Percentiles rank a stretch among this genome's conserved stretches.
phyloP scores from a whole-genome alignment of 345 rosid species.

The Excoecaria cochinchinensis region DNA sequence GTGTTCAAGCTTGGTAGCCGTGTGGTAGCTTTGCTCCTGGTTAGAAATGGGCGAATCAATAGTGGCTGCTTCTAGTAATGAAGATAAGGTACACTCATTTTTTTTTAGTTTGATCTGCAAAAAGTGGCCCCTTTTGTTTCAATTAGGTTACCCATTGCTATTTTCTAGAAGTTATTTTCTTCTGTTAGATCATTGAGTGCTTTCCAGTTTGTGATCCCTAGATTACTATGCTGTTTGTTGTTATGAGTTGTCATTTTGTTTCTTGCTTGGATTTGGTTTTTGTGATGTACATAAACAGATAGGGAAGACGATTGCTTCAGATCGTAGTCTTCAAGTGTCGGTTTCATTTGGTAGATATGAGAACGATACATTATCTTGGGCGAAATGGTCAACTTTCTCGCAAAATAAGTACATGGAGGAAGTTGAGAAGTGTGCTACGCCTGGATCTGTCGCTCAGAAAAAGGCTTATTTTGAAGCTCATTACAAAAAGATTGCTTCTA shows the following conservation, averaged over 20 bases:
- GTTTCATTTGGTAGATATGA: slow-evolving; percentile 92
- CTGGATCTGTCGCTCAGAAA: slow-evolving; percentile 96
- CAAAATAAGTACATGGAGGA: slow-evolving; percentile 95
- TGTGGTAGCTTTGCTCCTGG: slow-evolving; percentile 25
- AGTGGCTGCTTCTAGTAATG: slow-evolving; percentile 38
- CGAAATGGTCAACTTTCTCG: slow-evolving; percentile 84
- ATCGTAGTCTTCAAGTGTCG: slow-evolving; percentile 64
- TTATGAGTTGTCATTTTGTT: slow-evolving; percentile 29
- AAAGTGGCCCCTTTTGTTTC: slow-evolving; percentile 24
- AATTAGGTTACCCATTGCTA: slow-evolving; percentile 15
- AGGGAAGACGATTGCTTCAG: slow-evolving; percentile 47
- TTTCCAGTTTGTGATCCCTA: slow-evolving; percentile 15
- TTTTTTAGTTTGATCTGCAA: slow-evolving; percentile 29
- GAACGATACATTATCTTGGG: slow-evolving; percentile 92
- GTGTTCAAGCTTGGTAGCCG: slow-evolving; percentile 22
- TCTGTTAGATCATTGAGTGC: slow-evolving; percentile 12
- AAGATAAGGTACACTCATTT: slow-evolving; percentile 50
- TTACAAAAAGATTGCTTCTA: slow-evolving; percentile 84
- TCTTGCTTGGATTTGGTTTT: slow-evolving; percentile 27
- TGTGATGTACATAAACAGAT: slow-evolving; percentile 44
- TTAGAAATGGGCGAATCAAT: slow-evolving; percentile 59
- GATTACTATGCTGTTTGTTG: slow-evolving; percentile 21
- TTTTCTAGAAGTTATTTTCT: slow-evolving; percentile 21
- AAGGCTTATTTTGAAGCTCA: slow-evolving; percentile 96
- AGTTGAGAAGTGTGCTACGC: slow-evolving; percentile 91